phyloP scores from a whole-genome alignment of 805 yeast species.

The Starmera amethionina region DNA sequence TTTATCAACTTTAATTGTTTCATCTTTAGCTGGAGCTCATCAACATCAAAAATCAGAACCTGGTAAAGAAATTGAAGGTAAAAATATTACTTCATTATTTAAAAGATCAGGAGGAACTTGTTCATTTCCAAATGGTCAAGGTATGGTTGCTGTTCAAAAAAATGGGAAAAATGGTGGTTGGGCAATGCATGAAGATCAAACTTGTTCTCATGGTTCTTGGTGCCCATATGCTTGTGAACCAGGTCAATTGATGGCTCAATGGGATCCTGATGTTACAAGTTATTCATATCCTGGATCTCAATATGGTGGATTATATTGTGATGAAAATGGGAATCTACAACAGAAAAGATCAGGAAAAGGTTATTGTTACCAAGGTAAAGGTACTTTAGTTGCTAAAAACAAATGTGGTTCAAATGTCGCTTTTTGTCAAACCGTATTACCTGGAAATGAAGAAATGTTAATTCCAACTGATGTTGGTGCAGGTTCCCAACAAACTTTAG shows the following conservation, averaged over 20 bases:
- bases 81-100: conserved; percentile 16
- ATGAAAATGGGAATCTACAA: conserved; percentile 55
- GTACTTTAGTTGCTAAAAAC: conserved; percentile 58
- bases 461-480: conserved; percentile 68
- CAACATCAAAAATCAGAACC: conserved; percentile 14
- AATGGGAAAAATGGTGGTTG: conserved; percentile 63
- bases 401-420: conserved; percentile 53
- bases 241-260: conserved; percentile 79
- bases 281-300: conserved; percentile 71
- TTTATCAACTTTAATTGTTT: not conserved
- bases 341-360: conserved; percentile 47
- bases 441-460: conserved; percentile 92
- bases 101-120: conserved; percentile 35
- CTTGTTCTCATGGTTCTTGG: conserved; percentile 66
- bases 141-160: conserved; percentile 61
- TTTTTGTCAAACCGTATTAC: conserved; percentile 86
- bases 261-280: conserved; percentile 70
- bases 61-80: conserved; percentile 18
- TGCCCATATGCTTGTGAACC: conserved; percentile 92
- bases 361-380: conserved; percentile 72
- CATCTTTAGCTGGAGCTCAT: not conserved
- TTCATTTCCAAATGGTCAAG: conserved; percentile 55
- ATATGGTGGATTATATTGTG: conserved; percentile 78
- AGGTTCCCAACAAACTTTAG: conserved; percentile 41
- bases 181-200: conserved; percentile 74